phyloP scores from a whole-genome alignment of 768 basidiomycete species.

The Lentinula edodes region DNA sequence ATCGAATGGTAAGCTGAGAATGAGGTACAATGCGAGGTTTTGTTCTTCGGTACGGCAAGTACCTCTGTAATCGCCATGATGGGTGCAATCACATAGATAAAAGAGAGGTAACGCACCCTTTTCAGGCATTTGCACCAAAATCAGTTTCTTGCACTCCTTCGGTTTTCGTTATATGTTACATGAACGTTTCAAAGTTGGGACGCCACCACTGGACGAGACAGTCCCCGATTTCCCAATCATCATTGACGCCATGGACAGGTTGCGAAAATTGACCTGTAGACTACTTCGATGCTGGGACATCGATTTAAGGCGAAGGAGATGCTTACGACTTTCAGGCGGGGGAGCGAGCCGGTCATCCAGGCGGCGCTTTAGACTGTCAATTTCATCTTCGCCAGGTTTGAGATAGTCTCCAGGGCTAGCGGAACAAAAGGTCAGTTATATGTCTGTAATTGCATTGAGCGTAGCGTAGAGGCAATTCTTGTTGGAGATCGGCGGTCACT shows the following conservation, averaged over 20 bases:
- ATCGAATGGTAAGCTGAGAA: slow-evolving; percentile 59
- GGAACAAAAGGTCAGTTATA: neutral
- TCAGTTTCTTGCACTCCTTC: slow-evolving; percentile 96
- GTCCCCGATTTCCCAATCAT: slow-evolving; percentile 95
- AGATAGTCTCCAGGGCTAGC: slow-evolving; percentile 95
- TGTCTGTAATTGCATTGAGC: neutral
- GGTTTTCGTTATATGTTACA: slow-evolving; percentile 99
- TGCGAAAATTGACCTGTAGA: slow-evolving; percentile 53
- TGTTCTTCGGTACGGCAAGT: slow-evolving; percentile 86
- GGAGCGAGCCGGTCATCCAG: slow-evolving; percentile 89
- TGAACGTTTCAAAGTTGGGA: slow-evolving; percentile 98
- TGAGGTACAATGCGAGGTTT: slow-evolving; percentile 30
- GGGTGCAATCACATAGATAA: neutral
- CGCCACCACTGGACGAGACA: slow-evolving; percentile 99
- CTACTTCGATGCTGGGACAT: neutral
- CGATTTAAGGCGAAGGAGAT: neutral
- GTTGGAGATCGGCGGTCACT: no score
- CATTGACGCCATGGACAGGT: slow-evolving; percentile 68
- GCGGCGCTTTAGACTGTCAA: slow-evolving; percentile 83
- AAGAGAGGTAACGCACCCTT: slow-evolving; percentile 54
- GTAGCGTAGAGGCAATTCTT: no score
- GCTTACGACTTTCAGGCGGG: slow-evolving; percentile 43
- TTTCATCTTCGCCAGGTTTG: slow-evolving; percentile 91
- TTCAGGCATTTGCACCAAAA: slow-evolving; percentile 93
- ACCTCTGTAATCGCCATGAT: slow-evolving; percentile 56